Conservation (phyloP, 73 alveolate genomes). For the Loxodes magnus region DNA sequence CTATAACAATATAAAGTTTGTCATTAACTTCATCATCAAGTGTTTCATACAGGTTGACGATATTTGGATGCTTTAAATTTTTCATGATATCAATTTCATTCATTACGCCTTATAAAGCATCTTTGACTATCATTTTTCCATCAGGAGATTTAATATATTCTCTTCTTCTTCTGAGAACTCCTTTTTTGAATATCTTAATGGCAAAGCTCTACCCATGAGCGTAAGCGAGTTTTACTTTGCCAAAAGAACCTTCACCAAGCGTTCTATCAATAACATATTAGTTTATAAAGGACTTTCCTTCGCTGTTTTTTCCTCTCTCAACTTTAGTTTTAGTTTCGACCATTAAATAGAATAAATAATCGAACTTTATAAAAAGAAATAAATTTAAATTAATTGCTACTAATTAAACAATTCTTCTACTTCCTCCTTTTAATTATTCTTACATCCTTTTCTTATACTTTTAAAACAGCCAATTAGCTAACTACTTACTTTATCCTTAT, state of each 20-base stretch:
- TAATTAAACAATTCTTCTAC: no score
- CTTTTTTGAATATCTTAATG: constrained; percentile 57
- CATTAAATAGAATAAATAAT: no score
- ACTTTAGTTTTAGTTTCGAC: no score
- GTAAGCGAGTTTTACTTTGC: constrained; percentile 69
- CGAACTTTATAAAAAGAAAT: no score
- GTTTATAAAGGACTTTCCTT: constrained; percentile 38
- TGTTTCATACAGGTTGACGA: constrained; percentile 70
- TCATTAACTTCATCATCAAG: constrained; percentile 90
- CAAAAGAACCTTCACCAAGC: constrained; percentile 75
- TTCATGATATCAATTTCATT: constrained; percentile 92
- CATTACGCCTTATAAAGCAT: constrained; percentile 65
- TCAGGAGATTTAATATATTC: constrained; percentile 50
- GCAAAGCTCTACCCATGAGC: constrained; percentile 46
- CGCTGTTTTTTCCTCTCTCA: not conserved
- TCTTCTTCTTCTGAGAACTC: constrained; percentile 42
- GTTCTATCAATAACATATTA: constrained; percentile 35
- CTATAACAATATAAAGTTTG: constrained; percentile 83
- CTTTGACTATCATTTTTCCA: constrained; percentile 53
- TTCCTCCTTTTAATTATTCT: no score
- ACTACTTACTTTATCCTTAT: no score
- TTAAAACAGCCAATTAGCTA: no score
- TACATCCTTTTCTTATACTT: no score
- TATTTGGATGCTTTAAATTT: constrained; percentile 76
- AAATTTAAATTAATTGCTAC: no score